Evolutionary conservation across 2,329 filamentous ascomycete genomes (phyloP).

Genomic region (Cryphonectria carpinicola): DNA sequence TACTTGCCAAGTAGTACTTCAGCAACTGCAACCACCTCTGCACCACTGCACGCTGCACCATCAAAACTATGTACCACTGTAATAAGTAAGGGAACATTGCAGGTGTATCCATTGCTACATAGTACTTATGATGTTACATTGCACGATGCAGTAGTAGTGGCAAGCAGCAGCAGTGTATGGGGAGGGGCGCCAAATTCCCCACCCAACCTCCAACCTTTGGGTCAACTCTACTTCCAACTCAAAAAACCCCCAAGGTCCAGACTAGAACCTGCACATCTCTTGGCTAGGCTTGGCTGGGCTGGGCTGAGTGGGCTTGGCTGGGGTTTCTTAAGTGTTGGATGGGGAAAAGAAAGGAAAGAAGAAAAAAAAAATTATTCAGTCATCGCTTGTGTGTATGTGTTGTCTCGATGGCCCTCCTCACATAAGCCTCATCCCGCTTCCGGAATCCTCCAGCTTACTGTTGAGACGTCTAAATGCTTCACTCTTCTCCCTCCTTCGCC

Average conservation of each 20-base stretch:
- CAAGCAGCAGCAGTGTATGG: background rate
- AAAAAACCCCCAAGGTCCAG: background rate
- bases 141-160: background rate
- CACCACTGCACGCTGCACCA: too few relatives aligned
- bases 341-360: background rate
- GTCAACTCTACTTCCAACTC: background rate
- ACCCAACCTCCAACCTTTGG: background rate
- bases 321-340: background rate
- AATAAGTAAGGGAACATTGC: too few relatives aligned
- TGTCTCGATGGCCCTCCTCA: background rate
- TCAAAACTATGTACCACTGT: too few relatives aligned
- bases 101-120: too few relatives aligned
- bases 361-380: too few relatives aligned
- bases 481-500: background rate
- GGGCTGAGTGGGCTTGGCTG: constrained; percentile 4
- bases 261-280: background rate
- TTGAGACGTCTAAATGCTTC: background rate
- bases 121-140: too few relatives aligned
- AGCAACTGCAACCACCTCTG: background rate
- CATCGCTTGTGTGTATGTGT: background rate
- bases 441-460: background rate
- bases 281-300: background rate
- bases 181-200: background rate
- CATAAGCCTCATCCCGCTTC: constrained; percentile 1
- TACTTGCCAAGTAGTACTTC: background rate